phyloP scores from a whole-genome alignment of 148 eudicot genomes.

The Salicornia ramosissima region DNA sequence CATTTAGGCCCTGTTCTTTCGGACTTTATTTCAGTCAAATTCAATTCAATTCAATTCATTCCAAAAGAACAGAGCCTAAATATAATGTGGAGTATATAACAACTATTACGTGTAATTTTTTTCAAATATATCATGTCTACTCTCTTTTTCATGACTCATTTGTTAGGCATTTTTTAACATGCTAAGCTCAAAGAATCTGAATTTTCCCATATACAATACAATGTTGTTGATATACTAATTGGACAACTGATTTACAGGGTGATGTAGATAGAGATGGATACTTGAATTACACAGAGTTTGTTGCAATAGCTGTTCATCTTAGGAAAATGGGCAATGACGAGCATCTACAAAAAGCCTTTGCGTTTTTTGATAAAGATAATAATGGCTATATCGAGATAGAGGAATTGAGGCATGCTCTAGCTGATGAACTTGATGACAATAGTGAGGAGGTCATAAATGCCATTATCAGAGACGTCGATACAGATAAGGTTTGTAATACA shows the following conservation, averaged over 20 bases:
- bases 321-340: slow-evolving; percentile 72
- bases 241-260: slow-evolving; percentile 39
- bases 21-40: no score
- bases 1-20: no score
- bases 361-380: slow-evolving; percentile 58
- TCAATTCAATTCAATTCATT: no score
- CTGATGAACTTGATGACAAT: slow-evolving; percentile 52
- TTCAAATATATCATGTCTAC: neutral
- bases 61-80: neutral
- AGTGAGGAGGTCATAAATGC: slow-evolving; percentile 71
- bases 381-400: slow-evolving; percentile 74
- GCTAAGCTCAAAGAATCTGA: neutral
- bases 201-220: neutral
- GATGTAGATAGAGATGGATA: slow-evolving; percentile 73
- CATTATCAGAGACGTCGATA: slow-evolving; percentile 79
- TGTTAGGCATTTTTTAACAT: neutral
- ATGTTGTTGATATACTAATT: slow-evolving; percentile 1
- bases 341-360: slow-evolving; percentile 65
- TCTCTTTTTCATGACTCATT: neutral
- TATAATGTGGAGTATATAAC: neutral
- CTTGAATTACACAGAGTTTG: slow-evolving; percentile 62
- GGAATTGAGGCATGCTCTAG: slow-evolving; percentile 58
- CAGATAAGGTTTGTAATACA: slow-evolving; percentile 64
- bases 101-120: neutral
- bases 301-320: slow-evolving; percentile 68